A percentile compares a stretch with the other conserved stretches of the same genome.
Conservation (phyloP, 2,329 filamentous ascomycete species). For the Gnomoniopsis smithogilvyi region DNA sequence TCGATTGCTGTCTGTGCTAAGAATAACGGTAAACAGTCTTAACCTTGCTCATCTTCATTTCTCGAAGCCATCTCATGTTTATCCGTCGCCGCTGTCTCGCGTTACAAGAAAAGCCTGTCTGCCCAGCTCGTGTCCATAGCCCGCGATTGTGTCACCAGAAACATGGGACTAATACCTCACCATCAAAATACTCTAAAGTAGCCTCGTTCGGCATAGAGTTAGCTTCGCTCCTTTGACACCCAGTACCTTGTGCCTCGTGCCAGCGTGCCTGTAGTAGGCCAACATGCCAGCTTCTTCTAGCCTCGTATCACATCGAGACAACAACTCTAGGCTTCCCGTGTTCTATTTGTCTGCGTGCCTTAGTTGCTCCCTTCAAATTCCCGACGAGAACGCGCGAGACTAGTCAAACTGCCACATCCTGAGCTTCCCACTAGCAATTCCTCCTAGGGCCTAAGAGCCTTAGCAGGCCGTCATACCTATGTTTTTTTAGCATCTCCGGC, state of each 20-base stretch:
- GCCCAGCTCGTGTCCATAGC: background rate
- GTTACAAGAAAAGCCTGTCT: background rate
- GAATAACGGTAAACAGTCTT: background rate
- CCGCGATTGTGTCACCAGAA: background rate
- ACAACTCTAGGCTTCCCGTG: too few species aligned
- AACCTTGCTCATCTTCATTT: background rate
- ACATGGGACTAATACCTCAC: slow-evolving; percentile 15
- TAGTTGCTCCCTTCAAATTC: too few species aligned
- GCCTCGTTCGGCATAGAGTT: background rate
- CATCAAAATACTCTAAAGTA: slow-evolving; percentile 3
- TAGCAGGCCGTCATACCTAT: too few species aligned
- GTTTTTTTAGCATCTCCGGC: too few species aligned
- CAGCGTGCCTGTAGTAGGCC: background rate
- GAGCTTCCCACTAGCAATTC: too few species aligned
- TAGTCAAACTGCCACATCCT: too few species aligned
- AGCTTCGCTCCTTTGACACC: background rate
- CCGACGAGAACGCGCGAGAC: too few species aligned
- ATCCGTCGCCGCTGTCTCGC: too few species aligned
- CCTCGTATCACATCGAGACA: too few species aligned
- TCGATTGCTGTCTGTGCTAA: background rate
- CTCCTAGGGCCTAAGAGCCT: too few species aligned
- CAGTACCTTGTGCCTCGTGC: background rate
- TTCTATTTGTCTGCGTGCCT: too few species aligned
- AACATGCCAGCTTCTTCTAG: too few species aligned
- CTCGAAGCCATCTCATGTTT: background rate